These are phyloP conservation scores for Betula pendula DNA, from an alignment of 306 rosid genomes.

Conservation along the genomic window DNA sequence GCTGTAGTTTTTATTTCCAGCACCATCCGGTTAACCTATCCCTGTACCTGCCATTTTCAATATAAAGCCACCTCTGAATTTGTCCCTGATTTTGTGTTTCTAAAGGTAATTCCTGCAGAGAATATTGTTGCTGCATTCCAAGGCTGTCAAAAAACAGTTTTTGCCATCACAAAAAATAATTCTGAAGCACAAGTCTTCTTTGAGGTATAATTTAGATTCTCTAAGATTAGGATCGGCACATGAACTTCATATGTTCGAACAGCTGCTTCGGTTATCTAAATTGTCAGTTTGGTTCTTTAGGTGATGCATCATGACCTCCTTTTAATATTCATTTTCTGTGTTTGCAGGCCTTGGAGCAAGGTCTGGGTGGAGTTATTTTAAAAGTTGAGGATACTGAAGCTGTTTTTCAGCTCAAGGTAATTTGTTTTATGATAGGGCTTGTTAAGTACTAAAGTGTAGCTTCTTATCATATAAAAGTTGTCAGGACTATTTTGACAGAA, in stretches of 20 bases:
- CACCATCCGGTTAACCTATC: slow-evolving; percentile 4
- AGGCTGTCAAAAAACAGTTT: slow-evolving; percentile 63
- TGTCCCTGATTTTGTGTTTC: slow-evolving; percentile 23
- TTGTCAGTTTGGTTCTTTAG: neutral
- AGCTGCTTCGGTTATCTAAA: neutral
- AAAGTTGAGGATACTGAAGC: slow-evolving; percentile 74
- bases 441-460: slow-evolving; percentile 21
- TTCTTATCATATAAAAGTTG: slow-evolving; percentile 43
- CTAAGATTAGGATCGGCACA: slow-evolving; percentile 3
- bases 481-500: slow-evolving; percentile 88
- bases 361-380: slow-evolving; percentile 84
- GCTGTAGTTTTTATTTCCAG: slow-evolving; percentile 1
- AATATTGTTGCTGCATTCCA: slow-evolving; percentile 88
- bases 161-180: slow-evolving; percentile 57
- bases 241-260: slow-evolving; percentile 6
- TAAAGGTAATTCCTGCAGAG: slow-evolving; percentile 86
- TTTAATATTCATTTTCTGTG: slow-evolving; percentile 20
- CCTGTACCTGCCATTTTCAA: neutral
- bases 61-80: slow-evolving; percentile 6
- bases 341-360: slow-evolving; percentile 79
- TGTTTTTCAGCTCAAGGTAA: slow-evolving; percentile 81
- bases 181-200: slow-evolving; percentile 75
- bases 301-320: neutral
- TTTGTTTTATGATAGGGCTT: slow-evolving; percentile 24
- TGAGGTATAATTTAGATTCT: too few relatives aligned